Conservation (phyloP, 2,329 filamentous ascomycete genomes). For the Claviceps sp. region DNA sequence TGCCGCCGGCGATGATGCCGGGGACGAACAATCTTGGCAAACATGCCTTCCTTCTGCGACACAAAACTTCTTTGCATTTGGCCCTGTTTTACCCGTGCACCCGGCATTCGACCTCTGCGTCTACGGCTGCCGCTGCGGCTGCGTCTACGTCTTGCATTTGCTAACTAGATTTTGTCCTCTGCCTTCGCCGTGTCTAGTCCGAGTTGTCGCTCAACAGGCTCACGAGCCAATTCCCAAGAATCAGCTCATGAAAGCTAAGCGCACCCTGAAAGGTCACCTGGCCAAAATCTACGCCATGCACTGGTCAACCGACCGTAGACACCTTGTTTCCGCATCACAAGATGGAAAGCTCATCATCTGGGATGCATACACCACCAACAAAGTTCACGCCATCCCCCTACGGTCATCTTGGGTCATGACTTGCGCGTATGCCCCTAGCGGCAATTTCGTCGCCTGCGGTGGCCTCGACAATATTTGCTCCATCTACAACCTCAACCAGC, state of each 20-base stretch:
- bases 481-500: constrained; percentile 95
- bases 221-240: constrained; percentile 87
- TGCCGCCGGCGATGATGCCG: too few species aligned
- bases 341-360: constrained; percentile 99
- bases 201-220: constrained; percentile 81
- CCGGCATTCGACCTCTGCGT: too few species aligned
- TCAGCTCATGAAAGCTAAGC: constrained; percentile 90
- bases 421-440: constrained; percentile 94
- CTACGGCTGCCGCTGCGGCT: too few species aligned
- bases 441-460: constrained; percentile 96
- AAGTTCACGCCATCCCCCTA: constrained; percentile 94
- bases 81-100: not conserved
- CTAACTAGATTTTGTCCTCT: constrained; percentile 11
- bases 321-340: constrained; percentile 94
- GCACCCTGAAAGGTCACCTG: constrained; percentile 91
- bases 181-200: constrained; percentile 44
- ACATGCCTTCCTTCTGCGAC: not conserved
- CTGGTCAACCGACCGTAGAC: constrained; percentile 96
- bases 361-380: constrained; percentile 99
- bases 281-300: constrained; percentile 99
- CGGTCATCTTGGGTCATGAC: constrained; percentile 99
- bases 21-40: not conserved
- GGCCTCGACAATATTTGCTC: constrained; percentile 99
- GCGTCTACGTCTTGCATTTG: constrained; percentile 3
- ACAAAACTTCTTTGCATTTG: not conserved